Evolutionary conservation across 495 filamentous ascomycete species (phyloP).

Genomic region (Parathielavia hyrcaniae): DNA sequence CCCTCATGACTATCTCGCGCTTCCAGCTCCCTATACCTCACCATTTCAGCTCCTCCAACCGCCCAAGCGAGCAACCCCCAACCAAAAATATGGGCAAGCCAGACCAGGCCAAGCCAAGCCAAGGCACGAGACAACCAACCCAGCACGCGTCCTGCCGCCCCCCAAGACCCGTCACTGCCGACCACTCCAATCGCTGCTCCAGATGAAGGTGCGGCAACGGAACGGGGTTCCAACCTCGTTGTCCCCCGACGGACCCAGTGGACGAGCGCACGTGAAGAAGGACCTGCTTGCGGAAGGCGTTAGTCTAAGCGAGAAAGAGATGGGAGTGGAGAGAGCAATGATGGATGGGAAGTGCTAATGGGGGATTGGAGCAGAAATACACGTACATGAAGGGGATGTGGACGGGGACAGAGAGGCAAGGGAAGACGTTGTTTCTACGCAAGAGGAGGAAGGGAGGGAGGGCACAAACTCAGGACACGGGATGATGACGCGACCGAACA

Average conservation of each 20-base stretch:
- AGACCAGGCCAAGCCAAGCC: no score
- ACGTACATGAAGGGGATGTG: neutral
- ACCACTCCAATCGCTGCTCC: conserved; percentile 73
- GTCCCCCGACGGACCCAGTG: conserved; percentile 72
- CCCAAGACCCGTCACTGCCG: conserved; percentile 10
- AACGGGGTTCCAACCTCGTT: conserved; percentile 79
- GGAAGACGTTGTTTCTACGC: neutral
- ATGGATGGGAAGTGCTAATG: neutral
- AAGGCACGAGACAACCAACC: neutral
- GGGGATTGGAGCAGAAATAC: neutral
- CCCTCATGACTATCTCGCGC: no score
- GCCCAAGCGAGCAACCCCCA: no score
- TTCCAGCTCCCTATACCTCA: no score
- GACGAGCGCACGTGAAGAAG: conserved; percentile 82
- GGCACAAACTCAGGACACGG: neutral
- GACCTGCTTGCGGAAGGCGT: conserved; percentile 50
- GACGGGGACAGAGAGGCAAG: neutral
- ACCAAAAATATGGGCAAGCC: no score
- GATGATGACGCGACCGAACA: neutral
- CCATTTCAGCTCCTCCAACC: no score
- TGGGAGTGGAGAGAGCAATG: neutral
- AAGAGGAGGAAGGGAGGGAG: no score
- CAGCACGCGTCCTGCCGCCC: neutral
- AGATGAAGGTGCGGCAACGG: conserved; percentile 83
- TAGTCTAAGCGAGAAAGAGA: neutral